Conservation (phyloP, 345 rosid genomes). For the Arabis hirsuta region DNA sequence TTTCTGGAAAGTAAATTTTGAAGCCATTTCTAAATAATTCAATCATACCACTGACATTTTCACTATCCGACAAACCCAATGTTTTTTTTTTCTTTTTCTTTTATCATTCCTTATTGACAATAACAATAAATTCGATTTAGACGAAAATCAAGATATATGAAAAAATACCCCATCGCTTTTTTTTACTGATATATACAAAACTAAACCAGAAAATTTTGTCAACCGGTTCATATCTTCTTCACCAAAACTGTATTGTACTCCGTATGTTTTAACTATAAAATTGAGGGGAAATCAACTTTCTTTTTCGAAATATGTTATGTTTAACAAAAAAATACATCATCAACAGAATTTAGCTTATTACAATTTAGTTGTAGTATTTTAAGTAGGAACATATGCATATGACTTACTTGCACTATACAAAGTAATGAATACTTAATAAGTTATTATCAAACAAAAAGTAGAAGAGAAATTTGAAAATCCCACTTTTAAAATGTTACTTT, state of each 20-base stretch:
- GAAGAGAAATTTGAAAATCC: no score
- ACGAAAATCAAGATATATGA: constrained; percentile 8
- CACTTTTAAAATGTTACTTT: no score
- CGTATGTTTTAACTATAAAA: neutral
- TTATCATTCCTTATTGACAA: neutral
- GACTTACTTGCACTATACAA: neutral
- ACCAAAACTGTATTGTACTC: neutral
- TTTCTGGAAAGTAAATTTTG: constrained; percentile 13
- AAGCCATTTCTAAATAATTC: constrained; percentile 15
- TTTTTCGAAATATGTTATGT: no score
- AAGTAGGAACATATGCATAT: neutral
- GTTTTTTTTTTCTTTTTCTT: neutral
- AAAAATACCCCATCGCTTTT: neutral
- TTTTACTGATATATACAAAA: neutral
- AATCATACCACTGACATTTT: constrained; percentile 26
- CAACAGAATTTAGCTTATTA: neutral
- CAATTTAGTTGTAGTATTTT: neutral
- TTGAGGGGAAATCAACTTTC: no score
- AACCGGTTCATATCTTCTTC: neutral
- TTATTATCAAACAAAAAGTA: no score
- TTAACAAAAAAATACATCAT: neutral
- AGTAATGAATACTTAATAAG: neutral
- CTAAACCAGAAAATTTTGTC: neutral
- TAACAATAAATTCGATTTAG: constrained; percentile 11
- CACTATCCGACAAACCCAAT: constrained; percentile 24